Base-by-base conservation (phyloP, 164 flowering plant genomes). In the Brasenia schreberi region DNA sequence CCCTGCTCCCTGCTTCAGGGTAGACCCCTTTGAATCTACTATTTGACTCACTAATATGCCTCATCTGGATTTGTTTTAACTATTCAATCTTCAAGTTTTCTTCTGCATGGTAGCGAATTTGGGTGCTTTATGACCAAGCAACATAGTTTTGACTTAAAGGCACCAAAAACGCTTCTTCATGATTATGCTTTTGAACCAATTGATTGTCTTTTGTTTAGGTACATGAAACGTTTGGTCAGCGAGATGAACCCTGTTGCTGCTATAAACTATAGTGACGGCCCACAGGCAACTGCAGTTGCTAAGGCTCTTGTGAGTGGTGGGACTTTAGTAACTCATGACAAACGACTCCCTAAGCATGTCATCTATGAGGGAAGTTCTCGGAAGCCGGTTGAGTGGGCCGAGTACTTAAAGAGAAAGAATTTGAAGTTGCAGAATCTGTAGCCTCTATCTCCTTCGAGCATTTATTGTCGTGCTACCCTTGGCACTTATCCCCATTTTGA, bases 371-470 rank as follows among this genome's bases (percentile, higher is more conserved):
- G 72, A 66, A 69, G 72, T 27, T 60, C 67, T 43, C 76, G 76
- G 39, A 76, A 76, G 53, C 74, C 67, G 7, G 74, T 76, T 49
- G 79, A 76, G 18, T 76, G 79, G 79, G 64, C 60, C 33, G 52
- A 64, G 5, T 73, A 72, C 58, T 61, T 76, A 43, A 70, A 73
- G 68, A 72, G 73, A 43, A 76, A 73, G 79, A 67, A 73, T 14
- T 42, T 73, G 69, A 76, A 73, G 42, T 69, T 60, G 65, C 59
- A 72, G 43, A 76, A 62, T 60, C 56, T 65, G 64, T 76, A 42
- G 64, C 61, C 0, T 19, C 53, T 12, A 45, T 3, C 5, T 12
- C 6, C 3, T 45, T 12, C 53, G 7, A 12, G 12, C 12, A 12
- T 45, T 45, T 45, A 1, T 4, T 45, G 7, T 45, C 27, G 27